Evolutionary conservation across 1,284 basidiomycete species (phyloP), one percentile per base, ranked within the genome.

Genomic region (Trichosporon coremiiforme): DNA sequence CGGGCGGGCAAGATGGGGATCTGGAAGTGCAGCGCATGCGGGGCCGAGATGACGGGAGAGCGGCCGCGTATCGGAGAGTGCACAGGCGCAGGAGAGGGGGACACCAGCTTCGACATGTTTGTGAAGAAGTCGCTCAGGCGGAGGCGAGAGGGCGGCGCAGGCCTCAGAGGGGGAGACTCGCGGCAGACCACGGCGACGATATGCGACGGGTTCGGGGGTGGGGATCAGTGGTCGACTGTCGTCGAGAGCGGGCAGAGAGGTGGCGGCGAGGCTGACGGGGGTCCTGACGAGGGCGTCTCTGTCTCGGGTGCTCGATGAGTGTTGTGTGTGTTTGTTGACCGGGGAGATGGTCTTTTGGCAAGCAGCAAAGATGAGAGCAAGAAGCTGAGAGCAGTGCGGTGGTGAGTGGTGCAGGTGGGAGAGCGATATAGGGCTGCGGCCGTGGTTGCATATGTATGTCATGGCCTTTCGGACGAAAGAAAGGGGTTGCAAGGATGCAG

Each of bases 11-110:
- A 38, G n/a, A 71, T 64, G 20, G 76, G 71, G 29, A 79, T 68
- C 41, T 70, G 67, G 72, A 79, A 80, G 74, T 80, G 78, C 25
- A 80, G 72, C 0, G 79, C 76, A 53, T 74, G 74, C 13, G 75
- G 36, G 2, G 70, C 70, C 8, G 68, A 67, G 29, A 66, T 41
- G 9, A 60, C 35, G 17, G 64, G 64, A 64, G 47, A 25, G 55
- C n/a, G 38, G 41, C 29, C 10, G 45, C 55, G 12, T 33, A 6
- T 45, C 31, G 53, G 20, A 9, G 22, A 25, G 20, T 8, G 50
- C 50, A 53, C n/a, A 2, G 47, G 17, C 7, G 36, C 36, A 38
- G 50, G 20, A 17, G 50, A 22, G 9, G 50, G 50, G 15, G 50
- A 53, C 15, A 53, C 50, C 9, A 53, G 50, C 50, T 53, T 53